phyloP scores from a whole-genome alignment of 2,329 filamentous ascomycete genomes.

The Ambrosiella cleistominuta region DNA sequence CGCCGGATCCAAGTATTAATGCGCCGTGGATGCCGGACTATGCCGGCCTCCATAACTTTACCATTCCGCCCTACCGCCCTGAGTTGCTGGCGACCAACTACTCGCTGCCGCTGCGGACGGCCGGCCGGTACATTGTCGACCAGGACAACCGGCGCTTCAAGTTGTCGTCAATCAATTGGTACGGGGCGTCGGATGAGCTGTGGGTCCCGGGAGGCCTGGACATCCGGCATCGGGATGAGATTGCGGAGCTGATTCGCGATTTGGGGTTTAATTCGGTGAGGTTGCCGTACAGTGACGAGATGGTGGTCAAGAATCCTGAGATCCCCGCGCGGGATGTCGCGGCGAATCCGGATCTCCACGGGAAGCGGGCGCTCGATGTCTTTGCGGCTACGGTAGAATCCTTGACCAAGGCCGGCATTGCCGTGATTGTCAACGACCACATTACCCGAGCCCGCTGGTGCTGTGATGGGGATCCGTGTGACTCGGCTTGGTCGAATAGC shows the following conservation, averaged over 20 bases:
- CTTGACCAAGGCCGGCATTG: conserved; percentile 43
- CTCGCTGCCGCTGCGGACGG: conserved; percentile 38
- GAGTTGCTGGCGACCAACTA: conserved; percentile 28
- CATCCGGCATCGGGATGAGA: conserved; percentile 40
- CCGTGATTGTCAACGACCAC: conserved; percentile 53
- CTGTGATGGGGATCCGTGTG: conserved; percentile 50
- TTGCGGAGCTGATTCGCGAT: conserved; percentile 39
- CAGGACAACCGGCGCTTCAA: conserved; percentile 38
- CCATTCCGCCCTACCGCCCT: conserved; percentile 26
- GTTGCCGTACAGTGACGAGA: conserved; percentile 50
- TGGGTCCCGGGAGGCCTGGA: conserved; percentile 49
- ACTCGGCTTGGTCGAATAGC: conserved; percentile 49
- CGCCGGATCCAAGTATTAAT: conserved; percentile 2
- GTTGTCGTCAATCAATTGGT: conserved; percentile 52
- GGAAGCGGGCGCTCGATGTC: conserved; percentile 40
- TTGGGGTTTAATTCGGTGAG: conserved; percentile 56
- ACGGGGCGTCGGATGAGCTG: conserved; percentile 49
- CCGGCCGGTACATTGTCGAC: conserved; percentile 44
- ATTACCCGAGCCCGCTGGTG: conserved; percentile 54
- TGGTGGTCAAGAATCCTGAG: conserved; percentile 41
- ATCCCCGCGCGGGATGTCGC: conserved; percentile 28
- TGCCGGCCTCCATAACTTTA: conserved; percentile 26
- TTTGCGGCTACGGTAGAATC: conserved; percentile 40
- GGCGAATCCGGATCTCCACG: conserved; percentile 43
- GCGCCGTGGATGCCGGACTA: conserved; percentile 32